Evolutionary conservation across 441 rosid genomes (phyloP), one percentile per base, ranked within the genome.

Genomic region (Erodium texanum): DNA sequence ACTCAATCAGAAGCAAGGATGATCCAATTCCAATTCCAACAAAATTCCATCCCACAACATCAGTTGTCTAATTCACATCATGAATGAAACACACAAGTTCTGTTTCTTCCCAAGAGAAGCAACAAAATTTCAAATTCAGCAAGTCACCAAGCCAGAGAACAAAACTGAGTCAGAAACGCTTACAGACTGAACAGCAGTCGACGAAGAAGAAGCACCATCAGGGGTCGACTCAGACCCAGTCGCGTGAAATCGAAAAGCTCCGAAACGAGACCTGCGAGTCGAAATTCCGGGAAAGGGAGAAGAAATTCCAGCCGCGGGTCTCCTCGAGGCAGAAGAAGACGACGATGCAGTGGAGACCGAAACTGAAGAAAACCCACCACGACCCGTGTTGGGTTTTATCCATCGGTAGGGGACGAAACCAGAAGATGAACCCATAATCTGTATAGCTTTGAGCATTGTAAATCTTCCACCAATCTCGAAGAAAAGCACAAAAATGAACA

Each of bases 381-480:
- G 64, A 65, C 70, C 70, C 65, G 72, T 65, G 66, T 79, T 70
- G 24, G 84, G 74, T 71, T 85, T 80, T 69, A 81, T 86, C 77
- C 86, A 79, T 73, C 85, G 73, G 69, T 27, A 27, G 2, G 89
- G 82, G 65, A 87, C 76, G 52, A 80, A 78, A 61, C 88, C 88
- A 62, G 89, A 74, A 52, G 87, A 82, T 68, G 82, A 85, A 70
- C 92, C 82, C 79, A 89, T 73, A 75, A 78, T 77, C 71, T 90
- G 97, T 12, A 90, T 79, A 15, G 91, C 89, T 74, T 85, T 93
- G 45, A 89, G 94, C 97, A 93, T 85, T 77, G 59, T 77, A 15
- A 0, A 12, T 50, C 56, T 50, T 50, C 56, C 67, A 64, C 63
- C 66, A 66, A 59, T 24, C 24, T 27, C 50, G 36, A 5, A 15